Percentiles rank a stretch among this genome's conserved stretches.
Evolutionary conservation across 2,329 filamentous ascomycete species (phyloP).

Genomic region (Trichoderma afroharzianum): DNA sequence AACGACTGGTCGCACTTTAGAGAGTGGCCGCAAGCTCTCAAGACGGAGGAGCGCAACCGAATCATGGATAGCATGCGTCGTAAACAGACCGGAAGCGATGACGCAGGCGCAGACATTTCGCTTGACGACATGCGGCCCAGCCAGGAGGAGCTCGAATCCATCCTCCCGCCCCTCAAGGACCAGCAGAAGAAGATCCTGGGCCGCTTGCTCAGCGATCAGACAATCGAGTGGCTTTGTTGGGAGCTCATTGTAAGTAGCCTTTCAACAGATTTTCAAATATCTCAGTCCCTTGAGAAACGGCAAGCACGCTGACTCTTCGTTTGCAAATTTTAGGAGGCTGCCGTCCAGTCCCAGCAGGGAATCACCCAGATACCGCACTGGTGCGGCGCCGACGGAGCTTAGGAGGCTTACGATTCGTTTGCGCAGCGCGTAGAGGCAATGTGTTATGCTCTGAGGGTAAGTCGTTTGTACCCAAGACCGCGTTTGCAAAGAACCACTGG

Average conservation of each 20-base stretch:
- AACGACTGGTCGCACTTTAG: conserved; percentile 24
- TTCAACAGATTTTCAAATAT: neutral
- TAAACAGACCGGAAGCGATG: neutral
- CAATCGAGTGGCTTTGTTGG: conserved; percentile 26
- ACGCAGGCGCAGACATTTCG: neutral
- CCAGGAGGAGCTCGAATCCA: conserved; percentile 4
- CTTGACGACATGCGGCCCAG: conserved; percentile 19
- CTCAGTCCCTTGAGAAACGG: neutral
- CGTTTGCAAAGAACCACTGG: neutral
- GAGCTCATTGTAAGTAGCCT: conserved; percentile 22
- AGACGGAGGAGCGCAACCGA: conserved; percentile 7
- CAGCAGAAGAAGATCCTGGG: conserved; percentile 25
- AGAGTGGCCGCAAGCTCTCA: conserved; percentile 24
- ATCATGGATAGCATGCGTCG: conserved; percentile 13
- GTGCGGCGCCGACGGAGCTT: conserved; percentile 29
- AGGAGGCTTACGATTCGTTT: conserved; percentile 29
- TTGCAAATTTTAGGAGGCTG: conserved; percentile 17
- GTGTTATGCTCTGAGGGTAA: conserved; percentile 23
- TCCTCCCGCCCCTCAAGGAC: conserved; percentile 18
- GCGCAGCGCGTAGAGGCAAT: conserved; percentile 26
- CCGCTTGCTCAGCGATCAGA: conserved; percentile 22
- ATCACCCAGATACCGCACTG: conserved; percentile 24
- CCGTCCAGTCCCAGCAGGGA: conserved; percentile 28
- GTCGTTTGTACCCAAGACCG: neutral
- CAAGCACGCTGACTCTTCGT: neutral